Evolutionary conservation across 306 rosid genomes (phyloP).

Genomic region (Malus orientalis): DNA sequence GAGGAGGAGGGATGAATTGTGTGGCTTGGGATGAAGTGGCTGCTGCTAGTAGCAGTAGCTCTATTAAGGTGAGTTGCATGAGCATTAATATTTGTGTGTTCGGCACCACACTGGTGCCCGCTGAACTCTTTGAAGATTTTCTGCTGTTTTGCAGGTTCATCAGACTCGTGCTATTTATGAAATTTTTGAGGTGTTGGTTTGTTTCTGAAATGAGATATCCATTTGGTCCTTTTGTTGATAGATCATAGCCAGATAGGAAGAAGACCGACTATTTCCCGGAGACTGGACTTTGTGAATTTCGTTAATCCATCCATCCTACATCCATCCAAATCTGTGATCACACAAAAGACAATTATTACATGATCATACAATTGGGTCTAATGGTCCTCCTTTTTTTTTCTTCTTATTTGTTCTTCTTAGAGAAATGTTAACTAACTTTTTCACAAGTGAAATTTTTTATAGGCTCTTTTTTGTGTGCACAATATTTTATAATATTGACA

Average conservation of each 20-base stretch:
- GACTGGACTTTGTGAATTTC: not conserved
- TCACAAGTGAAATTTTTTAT: too few relatives aligned
- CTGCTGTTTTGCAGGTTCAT: not conserved
- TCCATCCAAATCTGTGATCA: not conserved
- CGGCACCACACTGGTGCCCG: too few relatives aligned
- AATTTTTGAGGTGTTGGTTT: too few relatives aligned
- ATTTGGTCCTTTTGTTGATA: not conserved
- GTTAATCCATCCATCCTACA: too few relatives aligned
- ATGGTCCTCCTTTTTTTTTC: too few relatives aligned
- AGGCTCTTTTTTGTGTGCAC: too few relatives aligned
- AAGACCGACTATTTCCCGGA: not conserved
- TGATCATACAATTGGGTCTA: not conserved
- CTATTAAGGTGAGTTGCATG: not conserved
- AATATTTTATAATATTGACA: too few relatives aligned
- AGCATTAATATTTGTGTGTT: not conserved
- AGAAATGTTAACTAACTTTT: too few relatives aligned
- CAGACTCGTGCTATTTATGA: not conserved
- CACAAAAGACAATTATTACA: not conserved
- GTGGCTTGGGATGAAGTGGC: not conserved
- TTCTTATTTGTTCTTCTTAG: too few relatives aligned
- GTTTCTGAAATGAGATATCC: not conserved
- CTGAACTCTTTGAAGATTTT: too few relatives aligned
- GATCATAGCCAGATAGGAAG: not conserved
- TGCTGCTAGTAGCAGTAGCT: not conserved
- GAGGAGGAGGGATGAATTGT: not conserved